Conservation (phyloP, 164 flowering plant species). For the Piper longum region DNA sequence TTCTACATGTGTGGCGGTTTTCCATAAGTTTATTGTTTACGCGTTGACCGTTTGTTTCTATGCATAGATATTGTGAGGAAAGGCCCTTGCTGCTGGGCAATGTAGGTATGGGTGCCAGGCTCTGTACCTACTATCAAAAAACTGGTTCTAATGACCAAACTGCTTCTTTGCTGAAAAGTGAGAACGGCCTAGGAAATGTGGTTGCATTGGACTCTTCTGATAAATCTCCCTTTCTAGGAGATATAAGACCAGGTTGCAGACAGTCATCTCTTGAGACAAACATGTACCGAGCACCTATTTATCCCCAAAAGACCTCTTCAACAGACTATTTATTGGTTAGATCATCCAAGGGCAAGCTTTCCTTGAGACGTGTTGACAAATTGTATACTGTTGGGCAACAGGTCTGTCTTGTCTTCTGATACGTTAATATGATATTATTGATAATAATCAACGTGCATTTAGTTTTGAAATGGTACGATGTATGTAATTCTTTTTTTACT, state of each 20-base stretch:
- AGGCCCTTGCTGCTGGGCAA: slow-evolving; percentile 86
- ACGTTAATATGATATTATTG: too few relatives aligned
- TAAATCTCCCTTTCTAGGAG: slow-evolving; percentile 95
- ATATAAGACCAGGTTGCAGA: slow-evolving; percentile 64
- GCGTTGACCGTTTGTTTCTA: not conserved
- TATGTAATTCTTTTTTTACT: too few relatives aligned
- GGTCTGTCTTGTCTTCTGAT: slow-evolving; percentile 29
- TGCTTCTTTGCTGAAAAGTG: slow-evolving; percentile 44
- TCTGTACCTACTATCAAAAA: slow-evolving; percentile 91
- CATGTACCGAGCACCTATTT: slow-evolving; percentile 87
- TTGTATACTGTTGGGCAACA: slow-evolving; percentile 88
- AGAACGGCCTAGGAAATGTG: slow-evolving; percentile 47
- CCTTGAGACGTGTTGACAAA: slow-evolving; percentile 82
- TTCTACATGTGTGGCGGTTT: not conserved
- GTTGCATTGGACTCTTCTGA: slow-evolving; percentile 70
- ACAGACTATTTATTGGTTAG: slow-evolving; percentile 91
- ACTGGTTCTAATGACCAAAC: slow-evolving; percentile 55
- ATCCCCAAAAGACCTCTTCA: slow-evolving; percentile 65
- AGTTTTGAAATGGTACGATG: too few relatives aligned
- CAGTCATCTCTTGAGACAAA: slow-evolving; percentile 87
- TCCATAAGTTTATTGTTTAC: not conserved
- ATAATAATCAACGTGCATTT: too few relatives aligned
- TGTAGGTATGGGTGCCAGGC: slow-evolving; percentile 93
- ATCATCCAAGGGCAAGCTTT: slow-evolving; percentile 89
- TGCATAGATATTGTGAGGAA: slow-evolving; percentile 91